phyloP scores from a whole-genome alignment of 805 yeast species.

The Metschnikowia henanensis region DNA sequence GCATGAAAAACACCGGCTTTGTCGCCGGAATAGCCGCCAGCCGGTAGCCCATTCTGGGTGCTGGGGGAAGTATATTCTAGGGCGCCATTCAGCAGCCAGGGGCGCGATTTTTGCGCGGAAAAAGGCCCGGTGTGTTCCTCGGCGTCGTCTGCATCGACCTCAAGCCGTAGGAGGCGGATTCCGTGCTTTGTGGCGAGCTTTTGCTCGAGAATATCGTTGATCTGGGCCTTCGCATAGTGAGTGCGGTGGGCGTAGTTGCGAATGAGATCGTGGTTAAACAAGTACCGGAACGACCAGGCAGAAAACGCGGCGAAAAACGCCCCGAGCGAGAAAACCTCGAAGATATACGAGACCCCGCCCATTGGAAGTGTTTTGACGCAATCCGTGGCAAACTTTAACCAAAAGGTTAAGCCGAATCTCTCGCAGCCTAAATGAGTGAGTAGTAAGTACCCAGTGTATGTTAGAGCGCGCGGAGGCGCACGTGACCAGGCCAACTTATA shows the following conservation, averaged over 20 bases:
- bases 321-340: constrained; percentile 18
- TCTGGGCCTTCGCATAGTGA: constrained; percentile 21
- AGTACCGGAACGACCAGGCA: constrained; percentile 22
- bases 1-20: background rate
- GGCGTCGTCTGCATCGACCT: constrained; percentile 17
- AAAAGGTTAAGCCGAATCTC: too few species aligned
- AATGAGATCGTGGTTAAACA: constrained; percentile 27
- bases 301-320: constrained; percentile 14
- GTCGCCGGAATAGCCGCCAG: background rate
- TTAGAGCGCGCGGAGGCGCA: too few species aligned
- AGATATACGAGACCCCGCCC: constrained; percentile 3
- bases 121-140: background rate
- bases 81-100: background rate
- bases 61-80: background rate
- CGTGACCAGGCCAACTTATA: too few species aligned
- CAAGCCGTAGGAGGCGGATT: constrained; percentile 17
- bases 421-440: too few species aligned
- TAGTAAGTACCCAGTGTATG: too few species aligned
- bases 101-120: background rate
- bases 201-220: constrained; percentile 25
- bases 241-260: constrained; percentile 24
- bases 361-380: too few species aligned
- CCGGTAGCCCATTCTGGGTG: background rate
- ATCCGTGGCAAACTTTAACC: too few species aligned
- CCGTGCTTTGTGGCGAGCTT: constrained; percentile 19